phyloP scores from a whole-genome alignment of 1,139 yeast genomes.

The Sugiyamaella novakii region DNA sequence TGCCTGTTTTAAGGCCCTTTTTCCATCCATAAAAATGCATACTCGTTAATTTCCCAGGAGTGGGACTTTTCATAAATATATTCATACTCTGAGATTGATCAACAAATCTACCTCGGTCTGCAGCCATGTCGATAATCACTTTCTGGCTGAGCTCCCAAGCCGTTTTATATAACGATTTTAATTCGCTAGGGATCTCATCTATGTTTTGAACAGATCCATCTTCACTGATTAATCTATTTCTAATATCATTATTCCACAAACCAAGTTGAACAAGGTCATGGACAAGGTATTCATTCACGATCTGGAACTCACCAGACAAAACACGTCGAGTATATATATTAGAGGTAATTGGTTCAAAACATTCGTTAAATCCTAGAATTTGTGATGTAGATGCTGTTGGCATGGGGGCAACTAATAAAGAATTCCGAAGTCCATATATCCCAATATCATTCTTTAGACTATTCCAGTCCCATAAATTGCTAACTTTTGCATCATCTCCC shows the following conservation, averaged over 20 bases:
- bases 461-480: constrained; percentile 63
- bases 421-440: constrained; percentile 65
- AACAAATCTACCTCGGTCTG: constrained; percentile 82
- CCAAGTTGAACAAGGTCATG: constrained; percentile 71
- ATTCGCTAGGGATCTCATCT: constrained; percentile 63
- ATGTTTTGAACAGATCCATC: constrained; percentile 79
- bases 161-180: constrained; percentile 73
- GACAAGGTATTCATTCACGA: constrained; percentile 70
- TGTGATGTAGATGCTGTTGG: constrained; percentile 89
- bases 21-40: constrained; percentile 94
- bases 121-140: constrained; percentile 79
- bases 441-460: constrained; percentile 53
- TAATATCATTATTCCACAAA: constrained; percentile 68
- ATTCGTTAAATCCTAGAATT: constrained; percentile 75
- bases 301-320: constrained; percentile 76
- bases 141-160: constrained; percentile 92
- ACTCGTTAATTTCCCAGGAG: constrained; percentile 77
- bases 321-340: constrained; percentile 75
- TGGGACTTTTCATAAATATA: constrained; percentile 70
- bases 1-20: constrained; percentile 87
- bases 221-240: constrained; percentile 64
- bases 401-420: constrained; percentile 78
- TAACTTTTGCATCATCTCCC: constrained; percentile 47
- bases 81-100: constrained; percentile 90
- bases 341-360: constrained; percentile 82